These are phyloP conservation scores for Echeveria elegans DNA, from an alignment of 164 flowering plant species.

Conservation along the genomic window DNA sequence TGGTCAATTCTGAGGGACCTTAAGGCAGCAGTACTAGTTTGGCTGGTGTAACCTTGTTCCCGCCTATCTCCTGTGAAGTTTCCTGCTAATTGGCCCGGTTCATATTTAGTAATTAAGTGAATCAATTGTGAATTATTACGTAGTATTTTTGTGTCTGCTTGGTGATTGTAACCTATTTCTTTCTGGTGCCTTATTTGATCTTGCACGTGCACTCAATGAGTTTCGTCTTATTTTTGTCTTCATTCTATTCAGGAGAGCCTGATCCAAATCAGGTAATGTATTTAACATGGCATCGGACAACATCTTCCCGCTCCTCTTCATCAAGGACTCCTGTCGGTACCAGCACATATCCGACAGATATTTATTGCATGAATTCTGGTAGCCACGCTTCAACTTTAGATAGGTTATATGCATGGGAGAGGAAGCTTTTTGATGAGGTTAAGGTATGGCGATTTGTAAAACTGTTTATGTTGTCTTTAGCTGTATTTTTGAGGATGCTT, in stretches of 20 bases:
- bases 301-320: constrained; percentile 74
- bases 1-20: too few species aligned
- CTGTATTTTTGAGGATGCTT: not conserved
- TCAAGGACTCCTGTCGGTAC: constrained; percentile 59
- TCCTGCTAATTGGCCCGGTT: not conserved
- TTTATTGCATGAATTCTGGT: constrained; percentile 74
- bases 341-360: constrained; percentile 38
- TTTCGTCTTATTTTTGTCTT: not conserved
- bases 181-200: not conserved
- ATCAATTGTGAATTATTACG: too few species aligned
- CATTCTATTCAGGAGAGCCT: constrained; percentile 34
- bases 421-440: constrained; percentile 94
- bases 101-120: too few species aligned
- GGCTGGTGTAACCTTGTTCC: not conserved
- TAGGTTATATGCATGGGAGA: constrained; percentile 94
- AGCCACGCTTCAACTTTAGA: constrained; percentile 95
- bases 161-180: not conserved
- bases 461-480: not conserved
- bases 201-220: not conserved
- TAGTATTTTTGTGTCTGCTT: not conserved
- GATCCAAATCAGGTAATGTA: constrained; percentile 46
- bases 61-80: not conserved
- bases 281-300: constrained; percentile 88
- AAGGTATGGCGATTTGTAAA: constrained; percentile 43
- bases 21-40: too few species aligned